Evolutionary conservation across 306 rosid species (phyloP).

Genomic region (Rosa persica): DNA sequence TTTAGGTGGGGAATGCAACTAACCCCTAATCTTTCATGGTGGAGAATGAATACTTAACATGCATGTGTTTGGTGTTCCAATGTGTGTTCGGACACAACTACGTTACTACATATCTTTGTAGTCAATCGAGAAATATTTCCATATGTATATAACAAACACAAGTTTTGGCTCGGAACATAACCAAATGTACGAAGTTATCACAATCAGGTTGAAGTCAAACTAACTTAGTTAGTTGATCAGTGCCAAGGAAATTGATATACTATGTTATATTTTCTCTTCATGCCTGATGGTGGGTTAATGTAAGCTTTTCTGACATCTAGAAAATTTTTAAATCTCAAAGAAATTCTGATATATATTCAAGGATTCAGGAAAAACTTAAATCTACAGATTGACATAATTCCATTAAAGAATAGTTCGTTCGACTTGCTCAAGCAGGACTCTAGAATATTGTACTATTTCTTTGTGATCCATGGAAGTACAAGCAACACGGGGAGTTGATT

Average conservation of each 20-base stretch:
- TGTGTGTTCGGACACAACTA: background rate
- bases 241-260: slow-evolving; percentile 2
- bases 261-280: background rate
- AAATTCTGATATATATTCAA: background rate
- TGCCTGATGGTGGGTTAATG: slow-evolving; percentile 4
- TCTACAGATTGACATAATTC: slow-evolving; percentile 25
- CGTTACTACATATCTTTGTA: background rate
- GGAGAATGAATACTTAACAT: background rate
- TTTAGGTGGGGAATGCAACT: background rate
- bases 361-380: background rate
- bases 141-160: background rate
- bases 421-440: slow-evolving; percentile 29
- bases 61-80: background rate
- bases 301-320: background rate
- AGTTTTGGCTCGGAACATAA: background rate
- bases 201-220: background rate
- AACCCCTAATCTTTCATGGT: background rate
- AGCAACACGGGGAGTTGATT: slow-evolving; percentile 9
- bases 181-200: background rate
- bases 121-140: background rate
- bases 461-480: background rate
- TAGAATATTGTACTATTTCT: slow-evolving; percentile 19
- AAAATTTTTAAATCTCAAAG: background rate
- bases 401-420: slow-evolving; percentile 36
- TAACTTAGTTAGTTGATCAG: background rate